Evolutionary conservation across 1,284 basidiomycete genomes (phyloP), one percentile per base, ranked within the genome.

Genomic region (Schizophyllum commune): DNA sequence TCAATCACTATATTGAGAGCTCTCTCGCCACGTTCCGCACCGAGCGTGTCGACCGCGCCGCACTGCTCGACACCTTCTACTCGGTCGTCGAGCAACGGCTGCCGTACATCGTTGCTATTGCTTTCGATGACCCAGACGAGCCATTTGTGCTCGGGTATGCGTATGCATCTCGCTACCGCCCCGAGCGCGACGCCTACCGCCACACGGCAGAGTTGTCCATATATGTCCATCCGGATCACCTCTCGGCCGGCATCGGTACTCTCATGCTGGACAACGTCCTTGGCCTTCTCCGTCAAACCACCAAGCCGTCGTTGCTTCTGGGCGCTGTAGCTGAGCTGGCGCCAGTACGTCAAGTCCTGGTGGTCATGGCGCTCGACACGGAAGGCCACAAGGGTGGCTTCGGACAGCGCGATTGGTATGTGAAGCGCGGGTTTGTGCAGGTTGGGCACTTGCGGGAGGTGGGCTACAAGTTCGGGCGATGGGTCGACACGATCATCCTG

Each of bases 161-260:
- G 4, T 65, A 65, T 22, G 62, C 62, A 17, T 59, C 64, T 7
- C 62, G 64, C 15, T 63, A 63, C 55, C 59, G 64, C 39, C 64
- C 64, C 15, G 57, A 39, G 21, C 62, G 55, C 58, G 57, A 57
- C 33, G 62, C 58, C 4, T 61, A 63, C 55, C 54, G 52, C 19
- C 58, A 65, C 47, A 61, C 60, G 21, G 61, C 54, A 0, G 62
- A 63, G 55, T 58, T 63, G 19, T 61, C 57, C n/a, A 56, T 65
- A 15, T 61, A 59, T 39, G 58, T 61, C 33, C 59, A 63, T 32
- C 61, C 61, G 13, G 59, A 57, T n/a, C 32, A 55, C 7, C 60
- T 21, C 34, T 53, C 58, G 17, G 54, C 22, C 4, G 62, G 64
- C 9, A 34, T 65, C 19, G 64, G 64, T 6, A 55, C 61, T 0